Base-by-base conservation (phyloP, 345 rosid species). In the Pistacia vera region DNA sequence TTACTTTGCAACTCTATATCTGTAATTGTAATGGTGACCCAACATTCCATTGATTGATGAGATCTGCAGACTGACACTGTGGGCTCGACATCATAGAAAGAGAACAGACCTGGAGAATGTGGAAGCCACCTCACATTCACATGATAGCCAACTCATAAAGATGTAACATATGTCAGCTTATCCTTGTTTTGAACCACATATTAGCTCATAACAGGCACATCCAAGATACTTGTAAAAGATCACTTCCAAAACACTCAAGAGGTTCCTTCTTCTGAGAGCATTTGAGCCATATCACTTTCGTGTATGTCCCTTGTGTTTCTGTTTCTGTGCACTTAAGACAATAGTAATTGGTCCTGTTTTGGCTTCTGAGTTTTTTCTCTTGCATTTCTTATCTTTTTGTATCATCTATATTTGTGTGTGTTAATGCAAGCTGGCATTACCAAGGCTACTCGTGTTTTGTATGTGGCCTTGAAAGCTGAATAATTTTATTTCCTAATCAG, bases 91-190 rank as follows among this genome's bases (percentile, higher is more conserved):
- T 38, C 77, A 41, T 36, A 44, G 75, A 70, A 36, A 52, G 36
- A 59, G 52, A 74, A 63, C 72, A 10, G 68, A 73, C 52, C 46
- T 3, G 13, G 66, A 58, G 56, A 66, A 76, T 72, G 71, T 74
- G 79, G 79, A 70, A 81, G 56, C 81, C 83, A 84, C 75, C 79
- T 81, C 63, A 66, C 58, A 28, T 63, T 33, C 73, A 74, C 81
- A 62, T 79, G 75, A 25, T 69, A n/a, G 72, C 71, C 75, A 79
- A 63, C 81, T 73, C 82, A 69, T 68, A 67, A 73, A 52, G 68
- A 81, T 78, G 78, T 76, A 80, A 61, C 70, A 66, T 33, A n/a
- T 66, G 70, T 60, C 61, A 78, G 57, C 79, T 66, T 64, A 33
- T 68, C 77, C 79, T 56, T 74, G 68, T 65, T 81, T 64, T 82